Base-by-base conservation (phyloP, 139 green algal genomes). In the Chlorella ohadii region DNA sequence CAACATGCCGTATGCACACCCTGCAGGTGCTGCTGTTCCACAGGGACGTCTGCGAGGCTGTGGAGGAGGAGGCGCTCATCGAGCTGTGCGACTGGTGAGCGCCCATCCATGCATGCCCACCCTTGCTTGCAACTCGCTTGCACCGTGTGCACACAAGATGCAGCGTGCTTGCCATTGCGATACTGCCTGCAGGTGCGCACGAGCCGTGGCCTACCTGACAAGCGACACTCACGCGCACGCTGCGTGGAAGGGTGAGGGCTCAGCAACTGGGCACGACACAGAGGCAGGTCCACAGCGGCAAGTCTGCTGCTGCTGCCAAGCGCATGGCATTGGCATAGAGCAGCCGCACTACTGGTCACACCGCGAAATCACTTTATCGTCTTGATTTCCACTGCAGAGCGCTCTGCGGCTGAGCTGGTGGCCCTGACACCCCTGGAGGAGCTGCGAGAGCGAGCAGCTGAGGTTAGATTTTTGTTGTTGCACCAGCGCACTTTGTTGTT, bases 41-140 rank as follows among this genome's bases (percentile, higher is more conserved):
- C 84, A 51, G 68, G 3, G 85, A 96, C 39, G 94, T 90, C 1
- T 83, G 77, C 31, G 90, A 94, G 68, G 87, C 90, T 0, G 31
- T 93, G 15, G 39, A 68, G 33, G 95, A 97, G 79, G 93, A 97
- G 72, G 87, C 87, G 3, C 65, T 95, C 76, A 83, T 98, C 56
- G 89, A 96, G 87, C 86, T 96, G 22, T 77, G 64, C 34, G 91
- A 95, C 86, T 98, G 94, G 93, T 93, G 88, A 51, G 44, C 44
- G 44, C 44, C 44, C 44, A 6, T 51, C 44, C 7, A 51, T 51
- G 44, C 44, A 51, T 9, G 44, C 44, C 44, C n/a, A n/a, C n/a
- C n/a, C n/a, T n/a, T n/a, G n/a, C n/a, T n/a, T n/a, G n/a, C n/a
- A n/a, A n/a, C n/a, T n/a, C n/a, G n/a, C n/a, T n/a, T n/a, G n/a